Percentiles rank a stretch among this genome's conserved stretches.
Evolutionary conservation across 768 basidiomycete genomes (phyloP).

Genomic region (Boletus rubescentipes): DNA sequence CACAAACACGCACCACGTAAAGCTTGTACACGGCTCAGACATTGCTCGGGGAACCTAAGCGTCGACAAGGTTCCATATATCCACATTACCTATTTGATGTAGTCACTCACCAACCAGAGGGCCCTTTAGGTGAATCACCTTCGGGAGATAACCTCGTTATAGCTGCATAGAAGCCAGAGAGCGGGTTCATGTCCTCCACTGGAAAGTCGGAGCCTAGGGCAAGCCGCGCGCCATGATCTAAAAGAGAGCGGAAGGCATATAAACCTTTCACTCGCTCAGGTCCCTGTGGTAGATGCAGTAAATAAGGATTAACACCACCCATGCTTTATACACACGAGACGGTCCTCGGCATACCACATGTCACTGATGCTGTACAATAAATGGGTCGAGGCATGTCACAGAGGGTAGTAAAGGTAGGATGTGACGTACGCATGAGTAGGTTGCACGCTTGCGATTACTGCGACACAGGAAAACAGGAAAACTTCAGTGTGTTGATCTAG

Average conservation of each 20-base stretch:
- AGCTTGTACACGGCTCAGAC: slow-evolving; percentile 73
- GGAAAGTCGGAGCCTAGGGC: slow-evolving; percentile 89
- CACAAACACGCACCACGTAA: slow-evolving; percentile 54
- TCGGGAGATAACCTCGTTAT: slow-evolving; percentile 68
- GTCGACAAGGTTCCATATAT: not conserved
- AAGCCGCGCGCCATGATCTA: slow-evolving; percentile 64
- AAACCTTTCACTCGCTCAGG: slow-evolving; percentile 79
- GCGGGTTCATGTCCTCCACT: slow-evolving; percentile 83
- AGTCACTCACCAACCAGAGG: slow-evolving; percentile 69
- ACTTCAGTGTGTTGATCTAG: not conserved
- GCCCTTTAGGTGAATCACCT: slow-evolving; percentile 79
- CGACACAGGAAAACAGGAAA: not conserved
- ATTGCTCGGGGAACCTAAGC: slow-evolving; percentile 78
- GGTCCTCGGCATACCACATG: slow-evolving; percentile 88
- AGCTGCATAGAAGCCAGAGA: slow-evolving; percentile 86
- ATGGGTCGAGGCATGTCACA: not conserved
- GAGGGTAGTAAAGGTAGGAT: not conserved
- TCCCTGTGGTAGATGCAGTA: slow-evolving; percentile 46
- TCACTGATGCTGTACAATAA: slow-evolving; percentile 58
- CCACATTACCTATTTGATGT: not conserved
- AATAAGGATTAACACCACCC: not conserved
- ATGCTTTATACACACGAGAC: slow-evolving; percentile 52
- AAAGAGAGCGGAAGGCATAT: slow-evolving; percentile 81
- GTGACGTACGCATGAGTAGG: slow-evolving; percentile 78
- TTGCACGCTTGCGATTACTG: slow-evolving; percentile 89